A percentile compares a stretch with the other conserved stretches of the same genome.
These are phyloP conservation scores for Aspergillus intermedius DNA, from an alignment of 2,329 filamentous ascomycete species.

Conservation along the genomic window DNA sequence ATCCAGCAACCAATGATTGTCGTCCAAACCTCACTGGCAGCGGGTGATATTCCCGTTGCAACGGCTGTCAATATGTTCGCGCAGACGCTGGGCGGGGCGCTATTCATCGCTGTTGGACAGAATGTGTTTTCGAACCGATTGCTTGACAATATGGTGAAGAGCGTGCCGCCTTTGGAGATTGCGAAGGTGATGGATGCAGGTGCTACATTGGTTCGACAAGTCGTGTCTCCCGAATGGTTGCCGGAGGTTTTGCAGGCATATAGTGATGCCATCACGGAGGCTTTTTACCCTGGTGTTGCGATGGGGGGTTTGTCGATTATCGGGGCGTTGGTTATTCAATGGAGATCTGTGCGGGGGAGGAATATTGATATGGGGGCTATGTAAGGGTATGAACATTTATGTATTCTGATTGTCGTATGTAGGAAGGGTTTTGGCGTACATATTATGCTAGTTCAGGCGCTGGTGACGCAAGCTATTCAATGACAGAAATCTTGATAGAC, in stretches of 20 bases:
- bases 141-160: slow-evolving; percentile 15
- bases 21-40: slow-evolving; percentile 27
- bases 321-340: slow-evolving; percentile 32
- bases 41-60: slow-evolving; percentile 28
- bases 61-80: slow-evolving; percentile 31
- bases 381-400: not conserved
- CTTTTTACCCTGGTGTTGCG: slow-evolving; percentile 34
- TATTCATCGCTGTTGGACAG: slow-evolving; percentile 34
- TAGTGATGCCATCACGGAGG: slow-evolving; percentile 31
- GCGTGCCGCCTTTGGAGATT: slow-evolving; percentile 22
- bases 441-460: not conserved
- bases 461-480: not conserved
- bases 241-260: slow-evolving; percentile 29
- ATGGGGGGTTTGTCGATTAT: slow-evolving; percentile 31
- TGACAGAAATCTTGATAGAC: no score
- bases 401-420: not conserved
- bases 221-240: slow-evolving; percentile 22
- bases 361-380: slow-evolving; percentile 15
- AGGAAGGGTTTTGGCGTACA: not conserved
- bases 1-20: slow-evolving; percentile 32
- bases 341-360: slow-evolving; percentile 36
- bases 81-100: slow-evolving; percentile 32
- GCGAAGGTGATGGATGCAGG: slow-evolving; percentile 26
- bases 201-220: slow-evolving; percentile 30
- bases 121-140: slow-evolving; percentile 35